Conservation (phyloP, 495 filamentous ascomycete species). For the Podospora appendiculata region DNA sequence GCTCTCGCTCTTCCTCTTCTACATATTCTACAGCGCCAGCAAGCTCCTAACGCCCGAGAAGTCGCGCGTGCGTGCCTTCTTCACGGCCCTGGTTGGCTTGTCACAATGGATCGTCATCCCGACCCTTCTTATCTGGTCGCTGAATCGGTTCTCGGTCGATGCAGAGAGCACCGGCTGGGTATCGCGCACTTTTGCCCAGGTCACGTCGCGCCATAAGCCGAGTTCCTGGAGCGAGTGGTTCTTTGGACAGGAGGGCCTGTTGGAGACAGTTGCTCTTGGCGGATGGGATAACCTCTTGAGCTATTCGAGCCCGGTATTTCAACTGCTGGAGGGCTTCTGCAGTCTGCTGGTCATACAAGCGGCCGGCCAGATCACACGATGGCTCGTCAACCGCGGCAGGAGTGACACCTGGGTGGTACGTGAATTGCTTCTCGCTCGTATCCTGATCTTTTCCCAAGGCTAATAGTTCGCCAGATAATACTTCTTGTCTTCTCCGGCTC, state of each 20-base stretch:
- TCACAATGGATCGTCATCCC: conserved; percentile 81
- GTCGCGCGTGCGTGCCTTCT: conserved; percentile 64
- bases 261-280: conserved; percentile 72
- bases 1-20: conserved; percentile 76
- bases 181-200: conserved; percentile 63
- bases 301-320: conserved; percentile 94
- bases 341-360: conserved; percentile 93
- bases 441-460: conserved; percentile 7
- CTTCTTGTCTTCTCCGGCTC: conserved; percentile 81
- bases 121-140: conserved; percentile 81
- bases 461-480: conserved; percentile 56
- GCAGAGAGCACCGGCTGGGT: conserved; percentile 69
- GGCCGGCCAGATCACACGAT: conserved; percentile 87
- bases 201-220: conserved; percentile 47
- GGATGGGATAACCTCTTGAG: conserved; percentile 83
- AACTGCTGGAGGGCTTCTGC: conserved; percentile 92
- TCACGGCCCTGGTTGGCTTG: conserved; percentile 56
- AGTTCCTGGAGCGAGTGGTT: conserved; percentile 68
- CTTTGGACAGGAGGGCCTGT: conserved; percentile 68
- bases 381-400: conserved; percentile 83
- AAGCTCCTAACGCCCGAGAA: conserved; percentile 73
- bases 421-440: conserved; percentile 7
- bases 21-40: conserved; percentile 76
- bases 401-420: conserved; percentile 97
- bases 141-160: conserved; percentile 90